These are phyloP conservation scores for Acer saccharum DNA, from an alignment of 345 rosid genomes.

Conservation along the genomic window DNA sequence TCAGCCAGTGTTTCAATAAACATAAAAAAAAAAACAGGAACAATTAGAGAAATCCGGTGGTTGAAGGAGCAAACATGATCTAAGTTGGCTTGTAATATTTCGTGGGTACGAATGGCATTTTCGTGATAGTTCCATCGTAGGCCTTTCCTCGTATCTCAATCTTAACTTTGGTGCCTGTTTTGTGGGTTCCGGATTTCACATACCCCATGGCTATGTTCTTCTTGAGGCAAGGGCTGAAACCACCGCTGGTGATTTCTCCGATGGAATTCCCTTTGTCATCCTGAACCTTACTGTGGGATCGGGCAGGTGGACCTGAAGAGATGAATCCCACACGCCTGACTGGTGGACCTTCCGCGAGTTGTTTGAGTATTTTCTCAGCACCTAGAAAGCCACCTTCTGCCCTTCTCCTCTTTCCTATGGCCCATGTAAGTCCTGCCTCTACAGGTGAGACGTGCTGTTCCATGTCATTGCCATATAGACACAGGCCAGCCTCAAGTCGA, in stretches of 20 bases:
- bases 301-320: conserved; percentile 87
- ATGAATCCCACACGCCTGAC: conserved; percentile 85
- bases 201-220: conserved; percentile 98
- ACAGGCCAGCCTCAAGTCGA: conserved; percentile 92
- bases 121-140: conserved; percentile 76
- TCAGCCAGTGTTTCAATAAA: conserved; percentile 1
- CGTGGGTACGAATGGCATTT: conserved; percentile 85
- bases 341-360: conserved; percentile 81
- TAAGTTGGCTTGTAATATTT: conserved; percentile 85
- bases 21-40: conserved; percentile 21
- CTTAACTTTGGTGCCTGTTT: conserved; percentile 79
- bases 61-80: conserved; percentile 20
- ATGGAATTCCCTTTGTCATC: conserved; percentile 71
- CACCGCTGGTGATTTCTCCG: conserved; percentile 96
- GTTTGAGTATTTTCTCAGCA: conserved; percentile 85
- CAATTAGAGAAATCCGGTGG: background rate
- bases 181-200: conserved; percentile 90
- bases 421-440: conserved; percentile 98
- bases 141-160: conserved; percentile 81
- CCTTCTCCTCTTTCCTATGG: conserved; percentile 92
- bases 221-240: conserved; percentile 96
- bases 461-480: conserved; percentile 95
- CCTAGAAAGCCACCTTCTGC: conserved; percentile 98
- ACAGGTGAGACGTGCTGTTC: conserved; percentile 87
- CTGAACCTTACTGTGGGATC: conserved; percentile 93